Conservation (phyloP, 208 protist species). For the Leishmania amazonensis region DNA sequence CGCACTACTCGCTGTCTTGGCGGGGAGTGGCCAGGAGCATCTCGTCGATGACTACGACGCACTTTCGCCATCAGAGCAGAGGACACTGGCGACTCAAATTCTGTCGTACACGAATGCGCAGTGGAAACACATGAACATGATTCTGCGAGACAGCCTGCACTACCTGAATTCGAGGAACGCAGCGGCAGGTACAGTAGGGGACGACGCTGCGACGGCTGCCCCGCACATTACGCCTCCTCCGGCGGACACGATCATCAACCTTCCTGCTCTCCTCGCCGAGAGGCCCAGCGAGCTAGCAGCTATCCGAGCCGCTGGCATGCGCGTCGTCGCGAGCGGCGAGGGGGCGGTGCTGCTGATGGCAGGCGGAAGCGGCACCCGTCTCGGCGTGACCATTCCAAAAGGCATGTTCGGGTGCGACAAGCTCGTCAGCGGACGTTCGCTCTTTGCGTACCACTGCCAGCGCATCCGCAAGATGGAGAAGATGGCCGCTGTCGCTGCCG, state of each 20-base stretch:
- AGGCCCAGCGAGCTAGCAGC: conserved; percentile 13
- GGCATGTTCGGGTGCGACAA: conserved; percentile 80
- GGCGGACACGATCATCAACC: conserved; percentile 27
- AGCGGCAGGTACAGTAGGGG: not conserved
- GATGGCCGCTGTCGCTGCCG: conserved; percentile 49
- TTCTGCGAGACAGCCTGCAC: conserved; percentile 38
- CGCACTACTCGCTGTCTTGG: conserved; percentile 30
- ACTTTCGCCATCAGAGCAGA: conserved; percentile 29
- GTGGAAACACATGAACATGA: conserved; percentile 51
- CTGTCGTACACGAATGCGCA: conserved; percentile 23
- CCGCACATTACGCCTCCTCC: conserved; percentile 37
- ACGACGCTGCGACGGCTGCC: not conserved
- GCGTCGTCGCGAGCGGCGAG: conserved; percentile 79
- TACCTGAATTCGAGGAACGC: conserved; percentile 17
- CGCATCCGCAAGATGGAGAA: conserved; percentile 84
- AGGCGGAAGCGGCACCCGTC: conserved; percentile 98
- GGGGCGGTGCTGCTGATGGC: conserved; percentile 96
- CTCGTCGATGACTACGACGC: conserved; percentile 41
- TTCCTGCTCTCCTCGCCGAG: conserved; percentile 20
- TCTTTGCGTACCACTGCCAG: conserved; percentile 98
- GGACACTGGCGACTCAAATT: conserved; percentile 31
- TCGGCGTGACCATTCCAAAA: conserved; percentile 97
- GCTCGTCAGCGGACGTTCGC: conserved; percentile 63
- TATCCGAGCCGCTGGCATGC: conserved; percentile 51
- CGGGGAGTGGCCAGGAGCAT: conserved; percentile 50